Conservation (phyloP, 169 alveolate genomes). For the Plasmodium gonderi region DNA sequence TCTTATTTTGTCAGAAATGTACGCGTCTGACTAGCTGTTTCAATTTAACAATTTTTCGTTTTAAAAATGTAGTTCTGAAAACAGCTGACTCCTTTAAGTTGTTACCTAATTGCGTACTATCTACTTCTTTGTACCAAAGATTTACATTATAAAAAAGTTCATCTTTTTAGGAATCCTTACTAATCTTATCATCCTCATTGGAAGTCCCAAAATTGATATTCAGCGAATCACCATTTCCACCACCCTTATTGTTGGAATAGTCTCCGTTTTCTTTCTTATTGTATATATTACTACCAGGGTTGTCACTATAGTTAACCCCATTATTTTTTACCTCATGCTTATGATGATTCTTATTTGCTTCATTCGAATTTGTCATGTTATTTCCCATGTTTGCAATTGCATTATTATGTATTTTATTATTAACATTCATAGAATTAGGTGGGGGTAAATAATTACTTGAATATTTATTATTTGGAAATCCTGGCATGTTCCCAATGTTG, state of each 20-base stretch:
- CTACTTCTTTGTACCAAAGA: not conserved
- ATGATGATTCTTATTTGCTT: not conserved
- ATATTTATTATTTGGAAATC: not conserved
- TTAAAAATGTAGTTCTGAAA: not conserved
- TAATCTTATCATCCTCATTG: not conserved
- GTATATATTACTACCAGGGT: not conserved
- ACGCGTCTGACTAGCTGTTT: not conserved
- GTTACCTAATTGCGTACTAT: not conserved
- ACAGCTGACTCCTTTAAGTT: not conserved
- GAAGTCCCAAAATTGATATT: not conserved
- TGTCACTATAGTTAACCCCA: not conserved
- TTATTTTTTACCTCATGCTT: not conserved
- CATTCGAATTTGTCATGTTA: not conserved
- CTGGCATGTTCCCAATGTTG: not conserved
- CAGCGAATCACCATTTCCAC: not conserved
- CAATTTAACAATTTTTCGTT: too few species aligned
- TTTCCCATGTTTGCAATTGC: not conserved
- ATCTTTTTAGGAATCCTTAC: not conserved
- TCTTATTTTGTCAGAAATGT: not conserved
- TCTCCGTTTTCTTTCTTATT: not conserved
- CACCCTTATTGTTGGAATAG: not conserved
- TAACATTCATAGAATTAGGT: constrained; percentile 1
- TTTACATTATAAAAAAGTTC: not conserved
- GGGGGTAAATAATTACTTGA: not conserved
- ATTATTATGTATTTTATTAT: not conserved